These are phyloP conservation scores for Mycena kentingensis DNA, from an alignment of 768 basidiomycete species.

Conservation along the genomic window DNA sequence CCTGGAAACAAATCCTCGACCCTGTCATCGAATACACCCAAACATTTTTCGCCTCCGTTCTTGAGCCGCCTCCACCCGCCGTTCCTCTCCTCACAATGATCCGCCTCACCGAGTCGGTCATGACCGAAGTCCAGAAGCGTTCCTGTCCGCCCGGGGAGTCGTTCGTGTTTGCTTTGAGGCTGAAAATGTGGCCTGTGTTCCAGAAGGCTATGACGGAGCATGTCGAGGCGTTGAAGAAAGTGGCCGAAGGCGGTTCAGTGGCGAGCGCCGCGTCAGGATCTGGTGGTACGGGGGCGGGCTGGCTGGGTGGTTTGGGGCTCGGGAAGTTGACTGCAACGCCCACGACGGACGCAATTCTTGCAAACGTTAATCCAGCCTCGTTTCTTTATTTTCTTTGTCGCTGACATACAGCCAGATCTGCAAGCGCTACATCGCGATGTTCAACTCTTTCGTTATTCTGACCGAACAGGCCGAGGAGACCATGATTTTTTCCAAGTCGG, in stretches of 20 bases:
- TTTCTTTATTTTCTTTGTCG: not conserved
- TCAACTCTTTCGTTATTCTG: slow-evolving; percentile 80
- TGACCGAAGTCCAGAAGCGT: slow-evolving; percentile 73
- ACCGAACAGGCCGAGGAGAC: slow-evolving; percentile 87
- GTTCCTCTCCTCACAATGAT: slow-evolving; percentile 88
- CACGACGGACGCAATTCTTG: slow-evolving; percentile 71
- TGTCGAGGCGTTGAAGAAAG: slow-evolving; percentile 76
- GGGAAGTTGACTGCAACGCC: slow-evolving; percentile 6
- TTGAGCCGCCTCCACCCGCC: slow-evolving; percentile 75
- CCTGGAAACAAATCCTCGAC: slow-evolving; percentile 94
- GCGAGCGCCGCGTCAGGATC: slow-evolving; percentile 60
- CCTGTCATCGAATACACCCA: slow-evolving; percentile 86
- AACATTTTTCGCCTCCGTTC: slow-evolving; percentile 64
- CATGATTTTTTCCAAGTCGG: slow-evolving; percentile 95
- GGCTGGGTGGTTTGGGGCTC: not conserved
- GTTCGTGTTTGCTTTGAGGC: slow-evolving; percentile 76
- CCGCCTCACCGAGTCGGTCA: slow-evolving; percentile 80
- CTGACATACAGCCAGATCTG: slow-evolving; percentile 53
- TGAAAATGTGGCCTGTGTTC: slow-evolving; percentile 93
- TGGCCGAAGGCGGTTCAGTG: slow-evolving; percentile 69
- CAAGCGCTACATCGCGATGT: slow-evolving; percentile 75
- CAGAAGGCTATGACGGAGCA: slow-evolving; percentile 87
- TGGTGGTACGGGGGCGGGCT: not conserved
- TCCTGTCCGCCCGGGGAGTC: slow-evolving; percentile 79
- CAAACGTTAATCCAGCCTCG: slow-evolving; percentile 48